Evolutionary conservation across 2,329 filamentous ascomycete genomes (phyloP), one percentile per base, ranked within the genome.

Genomic region (Aspergillus puulaauensis): DNA sequence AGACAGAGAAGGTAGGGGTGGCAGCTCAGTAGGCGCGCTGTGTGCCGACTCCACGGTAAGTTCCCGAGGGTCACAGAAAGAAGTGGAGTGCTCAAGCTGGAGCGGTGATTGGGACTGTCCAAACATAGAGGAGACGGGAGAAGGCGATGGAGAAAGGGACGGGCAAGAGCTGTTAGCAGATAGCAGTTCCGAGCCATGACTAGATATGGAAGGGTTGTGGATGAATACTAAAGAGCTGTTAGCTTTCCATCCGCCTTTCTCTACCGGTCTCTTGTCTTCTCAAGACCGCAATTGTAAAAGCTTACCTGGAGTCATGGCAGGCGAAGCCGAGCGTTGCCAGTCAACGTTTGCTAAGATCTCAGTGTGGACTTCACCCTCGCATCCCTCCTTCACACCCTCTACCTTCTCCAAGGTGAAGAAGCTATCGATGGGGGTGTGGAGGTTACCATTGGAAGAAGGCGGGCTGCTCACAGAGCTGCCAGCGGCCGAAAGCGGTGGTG

Each of bases 51-150:
- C 79, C 35, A 96, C 90, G 19, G 90, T 96, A 63, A 97, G 80
- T 71, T 96, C 91, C 70, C 93, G 88, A 35, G 93, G 93, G 72
- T 97, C 93, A 76, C 93, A 96, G 74, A 95, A 96, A 77, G 91
- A 83, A 73, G 91, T 88, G 65, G 84, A 81, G 70, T 72, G 88
- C 79, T 56, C 90, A 86, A 67, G 84, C 81, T 66, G 68, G 62
- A 73, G 67, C 53, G 89, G 84, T 61, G 89, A 85, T 24, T 90
- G 90, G 48, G 89, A 87, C 47, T 90, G 95, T 24, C 90, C 91
- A 58, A 95, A 84, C 56, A 91, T 90, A 60, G 71, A 68, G 21
- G 90, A 87, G 63, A 90, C 87, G 31, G 91, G 90, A 48, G 90
- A 90, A 17, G 92, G 91, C 33, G 91, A 96, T 19, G 92, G 91